Evolutionary conservation across 768 basidiomycete genomes (phyloP).

Genomic region (Pisolithus marmoratus): DNA sequence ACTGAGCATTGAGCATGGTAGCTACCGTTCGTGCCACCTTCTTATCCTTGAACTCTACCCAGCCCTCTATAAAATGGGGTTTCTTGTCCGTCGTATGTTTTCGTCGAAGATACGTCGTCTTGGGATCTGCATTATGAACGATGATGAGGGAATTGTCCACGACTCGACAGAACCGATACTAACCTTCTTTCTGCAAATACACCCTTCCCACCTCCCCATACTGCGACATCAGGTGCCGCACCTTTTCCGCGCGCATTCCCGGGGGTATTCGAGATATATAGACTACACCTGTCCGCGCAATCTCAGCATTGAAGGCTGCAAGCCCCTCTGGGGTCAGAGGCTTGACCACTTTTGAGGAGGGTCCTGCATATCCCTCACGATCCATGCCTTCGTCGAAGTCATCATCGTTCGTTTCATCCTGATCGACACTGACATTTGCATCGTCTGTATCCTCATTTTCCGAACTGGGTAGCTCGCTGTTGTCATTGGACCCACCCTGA

Average conservation of each 20-base stretch:
- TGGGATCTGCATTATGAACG: constrained; percentile 51
- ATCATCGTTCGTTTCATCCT: not conserved
- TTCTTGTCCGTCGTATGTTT: constrained; percentile 83
- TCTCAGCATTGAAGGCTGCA: constrained; percentile 65
- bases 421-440: not conserved
- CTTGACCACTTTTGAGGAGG: constrained; percentile 51
- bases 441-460: not conserved
- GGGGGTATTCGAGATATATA: constrained; percentile 97
- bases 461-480: not conserved
- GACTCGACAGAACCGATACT: constrained; percentile 11
- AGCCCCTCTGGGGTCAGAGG: constrained; percentile 73
- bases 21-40: constrained; percentile 84
- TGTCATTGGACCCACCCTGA: no score
- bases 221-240: constrained; percentile 85
- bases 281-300: constrained; percentile 76
- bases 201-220: constrained; percentile 91
- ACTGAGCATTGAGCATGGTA: constrained; percentile 92
- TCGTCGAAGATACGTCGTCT: constrained; percentile 76
- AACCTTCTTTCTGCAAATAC: constrained; percentile 91
- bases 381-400: constrained; percentile 44
- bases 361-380: constrained; percentile 53
- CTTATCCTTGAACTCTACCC: constrained; percentile 98
- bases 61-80: constrained; percentile 89
- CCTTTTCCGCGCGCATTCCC: constrained; percentile 95
- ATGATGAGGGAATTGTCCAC: not conserved